Evolutionary conservation across 352 stramenopile genomes (phyloP).

Genomic region (Pilasporangium apinafurcum): DNA sequence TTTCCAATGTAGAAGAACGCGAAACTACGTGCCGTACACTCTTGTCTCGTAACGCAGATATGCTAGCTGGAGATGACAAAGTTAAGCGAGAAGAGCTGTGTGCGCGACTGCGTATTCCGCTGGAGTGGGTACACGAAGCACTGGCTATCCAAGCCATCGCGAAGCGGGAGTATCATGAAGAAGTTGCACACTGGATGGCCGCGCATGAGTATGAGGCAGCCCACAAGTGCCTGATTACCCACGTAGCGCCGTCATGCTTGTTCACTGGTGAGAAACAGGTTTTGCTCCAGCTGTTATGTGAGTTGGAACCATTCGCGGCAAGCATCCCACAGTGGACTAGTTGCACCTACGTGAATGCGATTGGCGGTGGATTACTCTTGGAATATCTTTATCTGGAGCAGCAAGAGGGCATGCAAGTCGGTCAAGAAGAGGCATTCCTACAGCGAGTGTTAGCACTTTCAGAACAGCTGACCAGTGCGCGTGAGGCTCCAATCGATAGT

Average conservation of each 20-base stretch:
- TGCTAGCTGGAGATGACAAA: slow-evolving; percentile 24
- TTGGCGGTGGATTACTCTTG: slow-evolving; percentile 56
- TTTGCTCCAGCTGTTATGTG: slow-evolving; percentile 39
- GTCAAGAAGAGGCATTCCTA: slow-evolving; percentile 48
- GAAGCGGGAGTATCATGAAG: slow-evolving; percentile 43
- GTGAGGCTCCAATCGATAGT: too few species aligned
- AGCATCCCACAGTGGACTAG: slow-evolving; percentile 66
- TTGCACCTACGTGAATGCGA: slow-evolving; percentile 30
- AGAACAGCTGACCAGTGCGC: slow-evolving; percentile 38
- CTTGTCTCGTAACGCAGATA: slow-evolving; percentile 60
- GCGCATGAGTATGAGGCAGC: slow-evolving; percentile 52
- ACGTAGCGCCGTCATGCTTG: slow-evolving; percentile 51
- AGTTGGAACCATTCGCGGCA: slow-evolving; percentile 43
- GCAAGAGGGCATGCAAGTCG: slow-evolving; percentile 46
- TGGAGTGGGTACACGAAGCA: slow-evolving; percentile 66
- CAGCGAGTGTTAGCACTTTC: slow-evolving; percentile 53
- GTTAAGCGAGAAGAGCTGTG: slow-evolving; percentile 43
- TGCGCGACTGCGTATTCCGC: slow-evolving; percentile 36
- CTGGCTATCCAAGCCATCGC: slow-evolving; percentile 45
- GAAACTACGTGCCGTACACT: slow-evolving; percentile 48
- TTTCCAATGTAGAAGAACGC: slow-evolving; percentile 49
- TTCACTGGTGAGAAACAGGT: slow-evolving; percentile 59
- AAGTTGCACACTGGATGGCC: slow-evolving; percentile 73
- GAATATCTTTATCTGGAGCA: slow-evolving; percentile 68
- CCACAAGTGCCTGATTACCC: slow-evolving; percentile 47